Evolutionary conservation across 2,329 filamentous ascomycete species (phyloP), one percentile per base, ranked within the genome.

Genomic region (Diaporthe eres): DNA sequence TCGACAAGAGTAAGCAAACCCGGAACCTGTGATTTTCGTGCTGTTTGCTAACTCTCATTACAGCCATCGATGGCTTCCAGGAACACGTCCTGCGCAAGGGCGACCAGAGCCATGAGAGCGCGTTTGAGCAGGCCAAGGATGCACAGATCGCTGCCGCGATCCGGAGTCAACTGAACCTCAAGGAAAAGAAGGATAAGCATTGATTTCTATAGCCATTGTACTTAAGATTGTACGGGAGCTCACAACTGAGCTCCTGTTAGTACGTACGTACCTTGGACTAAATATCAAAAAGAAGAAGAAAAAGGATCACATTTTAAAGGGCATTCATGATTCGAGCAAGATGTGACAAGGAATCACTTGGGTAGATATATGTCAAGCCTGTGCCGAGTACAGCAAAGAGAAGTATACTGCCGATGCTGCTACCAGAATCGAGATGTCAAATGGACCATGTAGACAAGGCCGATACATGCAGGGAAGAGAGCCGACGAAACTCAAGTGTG

Each of bases 81-180:
- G 91, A 97, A 84, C 91, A 94, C 78, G 85, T 95, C 82, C 82
- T 97, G 19, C 91, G 91, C 53, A 86, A 91, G 79, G 94, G 94
- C n/a, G 81, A 90, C 67, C 94, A 97, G 85, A 87, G 89, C 85
- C 94, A 95, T 82, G 93, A 93, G 84, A 88, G 84, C 72, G 94
- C 94, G 9, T 82, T 91, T 25, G 95, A 97, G 86, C 94, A 97
- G 85, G 93, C 93, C 79, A 96, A 96, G 86, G 95, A 97, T 82
- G 92, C 95, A 84, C 87, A 93, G 83, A 94, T 96, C 80, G 92
- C 91, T 22, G 92, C 95, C 82, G 92, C 90, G 82, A 91, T 96
- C 79, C 90, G 94, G 44, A 84, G 83, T 53, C 87, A 93, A 83
- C 95, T 76, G 39, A 57, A 58, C 31, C 28, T 76, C 17, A 37